These are phyloP conservation scores for Fusarium begoniae DNA, from an alignment of 2,329 filamentous ascomycete genomes.

Conservation along the genomic window DNA sequence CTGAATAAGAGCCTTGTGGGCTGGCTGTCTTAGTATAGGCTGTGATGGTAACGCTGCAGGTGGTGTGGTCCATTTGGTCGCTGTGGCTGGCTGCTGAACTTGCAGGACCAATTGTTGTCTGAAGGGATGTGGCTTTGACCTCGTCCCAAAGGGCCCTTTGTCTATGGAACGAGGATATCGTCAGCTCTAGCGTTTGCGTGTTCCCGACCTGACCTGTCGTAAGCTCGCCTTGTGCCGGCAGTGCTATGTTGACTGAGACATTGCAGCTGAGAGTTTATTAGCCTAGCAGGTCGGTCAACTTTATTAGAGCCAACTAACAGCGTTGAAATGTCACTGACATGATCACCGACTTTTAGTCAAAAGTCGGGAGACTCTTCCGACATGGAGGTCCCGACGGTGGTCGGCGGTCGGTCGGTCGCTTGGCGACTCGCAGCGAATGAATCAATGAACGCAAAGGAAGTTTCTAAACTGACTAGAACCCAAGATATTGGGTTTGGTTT, in stretches of 20 bases:
- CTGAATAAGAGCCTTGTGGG: neutral
- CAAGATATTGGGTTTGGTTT: constrained; percentile 17
- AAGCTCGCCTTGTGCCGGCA: neutral
- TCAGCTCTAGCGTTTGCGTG: constrained; percentile 4
- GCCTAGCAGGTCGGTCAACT: neutral
- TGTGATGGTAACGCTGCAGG: neutral
- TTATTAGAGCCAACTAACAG: neutral
- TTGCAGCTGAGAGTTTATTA: constrained; percentile 16
- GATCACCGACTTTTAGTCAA: constrained; percentile 8
- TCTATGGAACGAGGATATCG: constrained; percentile 1
- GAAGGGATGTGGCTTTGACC: constrained; percentile 23
- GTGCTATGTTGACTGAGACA: constrained; percentile 7
- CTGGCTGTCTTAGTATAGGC: neutral
- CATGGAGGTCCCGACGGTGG: neutral
- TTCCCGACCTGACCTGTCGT: neutral
- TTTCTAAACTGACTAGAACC: neutral
- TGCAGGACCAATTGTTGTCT: constrained; percentile 6
- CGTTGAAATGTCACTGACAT: constrained; percentile 25
- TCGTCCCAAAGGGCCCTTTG: constrained; percentile 2
- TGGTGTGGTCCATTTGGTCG: constrained; percentile 8
- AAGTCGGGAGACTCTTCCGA: neutral
- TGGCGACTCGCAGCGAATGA: neutral
- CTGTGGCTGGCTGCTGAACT: constrained; percentile 25
- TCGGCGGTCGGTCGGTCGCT: neutral
- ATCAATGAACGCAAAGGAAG: neutral